These are phyloP conservation scores for Saturnispora quitensis DNA, from an alignment of 805 yeast species.

Conservation along the genomic window DNA sequence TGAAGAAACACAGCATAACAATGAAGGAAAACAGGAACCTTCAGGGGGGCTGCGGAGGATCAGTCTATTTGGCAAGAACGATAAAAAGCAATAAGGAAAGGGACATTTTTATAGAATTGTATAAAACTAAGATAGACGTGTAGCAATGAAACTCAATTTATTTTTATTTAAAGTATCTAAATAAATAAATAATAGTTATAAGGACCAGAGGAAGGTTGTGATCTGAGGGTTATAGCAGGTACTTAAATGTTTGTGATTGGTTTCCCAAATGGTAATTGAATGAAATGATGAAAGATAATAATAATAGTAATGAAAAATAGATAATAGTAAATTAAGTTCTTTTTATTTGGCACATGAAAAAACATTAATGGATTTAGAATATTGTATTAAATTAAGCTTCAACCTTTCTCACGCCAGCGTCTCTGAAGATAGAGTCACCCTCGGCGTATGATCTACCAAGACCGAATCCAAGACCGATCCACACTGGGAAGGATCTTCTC, in stretches of 20 bases:
- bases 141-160: neutral
- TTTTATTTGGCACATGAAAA: constrained; percentile 2
- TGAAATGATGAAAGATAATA: neutral
- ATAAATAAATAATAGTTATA: neutral
- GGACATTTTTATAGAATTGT: neutral
- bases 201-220: neutral
- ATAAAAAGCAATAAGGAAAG: constrained; percentile 12
- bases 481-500: constrained; percentile 95
- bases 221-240: neutral
- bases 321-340: neutral
- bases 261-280: neutral
- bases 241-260: neutral
- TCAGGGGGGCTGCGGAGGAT: constrained; percentile 22
- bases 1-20: neutral
- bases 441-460: constrained; percentile 97
- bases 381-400: constrained; percentile 39
- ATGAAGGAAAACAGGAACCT: constrained; percentile 13
- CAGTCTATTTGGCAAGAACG: constrained; percentile 25
- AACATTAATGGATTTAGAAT: neutral
- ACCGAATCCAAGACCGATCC: constrained; percentile 97
- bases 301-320: neutral
- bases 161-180: neutral
- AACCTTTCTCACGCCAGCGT: constrained; percentile 67
- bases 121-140: neutral
- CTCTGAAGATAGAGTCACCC: constrained; percentile 94